Base-by-base conservation (phyloP, 305 asterid species). In the Fraxinus ornus region DNA sequence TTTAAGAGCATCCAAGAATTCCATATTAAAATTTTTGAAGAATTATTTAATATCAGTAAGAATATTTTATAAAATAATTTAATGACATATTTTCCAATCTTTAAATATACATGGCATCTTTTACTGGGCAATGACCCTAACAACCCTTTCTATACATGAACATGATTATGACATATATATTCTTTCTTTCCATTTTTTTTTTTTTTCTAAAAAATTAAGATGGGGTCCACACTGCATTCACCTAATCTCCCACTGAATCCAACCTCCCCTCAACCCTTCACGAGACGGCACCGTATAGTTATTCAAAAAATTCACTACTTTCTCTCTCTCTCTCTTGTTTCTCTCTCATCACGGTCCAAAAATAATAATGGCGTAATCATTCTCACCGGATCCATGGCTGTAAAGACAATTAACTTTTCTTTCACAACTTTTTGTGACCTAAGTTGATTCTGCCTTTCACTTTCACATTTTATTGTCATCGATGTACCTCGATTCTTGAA, bases 341-440 rank as follows among this genome's bases (percentile, higher is more conserved):
- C 84, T 77, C 76, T 68, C 37, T 62, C 71, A 64, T 32, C 77
- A 79, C 30, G 85, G 88, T 88, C 92, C 89, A 87, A 90, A 85
- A 44, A 77, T 86, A 89, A 92, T 93, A 85, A 91, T 92, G 88
- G 89, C 90, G 78, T 85, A 89, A 92, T 92, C 89, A 93, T 93
- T 92, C 89, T 91, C 84, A 89, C 87, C 85, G 82, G 83, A 91
- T 88, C 90, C 87, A 79, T 89, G 88, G 87, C 91, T 91, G 91
- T 86, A 94, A 91, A 90, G 91, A 86, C 87, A 6, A 84, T 82
- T 82, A 87, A 88, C 97, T 92, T 90, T 93, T 84, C 52, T 76
- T 80, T 32, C 81, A 83, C 85, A 77, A 85, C 88, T 88, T 90
- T 90, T 86, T 82, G 88, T 87, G 93, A 91, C 86, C 91, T 41